Evolutionary conservation across 192 early-diverging fungal species (phyloP).

Genomic region (Coemansia umbellata): DNA sequence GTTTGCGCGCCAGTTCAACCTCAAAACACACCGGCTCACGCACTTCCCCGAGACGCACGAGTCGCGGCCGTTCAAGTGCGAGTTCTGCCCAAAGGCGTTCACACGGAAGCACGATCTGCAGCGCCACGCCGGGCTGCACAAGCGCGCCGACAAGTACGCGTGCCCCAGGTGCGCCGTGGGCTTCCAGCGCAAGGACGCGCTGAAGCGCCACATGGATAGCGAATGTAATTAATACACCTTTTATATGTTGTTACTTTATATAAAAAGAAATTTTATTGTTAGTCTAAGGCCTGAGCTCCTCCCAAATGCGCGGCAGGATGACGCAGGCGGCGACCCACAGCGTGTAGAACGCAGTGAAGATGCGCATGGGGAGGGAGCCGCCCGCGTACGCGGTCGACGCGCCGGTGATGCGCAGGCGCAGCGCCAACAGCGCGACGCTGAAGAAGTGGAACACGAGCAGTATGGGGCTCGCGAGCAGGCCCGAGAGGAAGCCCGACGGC

Average conservation of each 20-base stretch:
- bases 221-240: conserved; percentile 2
- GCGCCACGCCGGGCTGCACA: conserved; percentile 61
- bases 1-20: conserved; percentile 80
- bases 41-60: conserved; percentile 55
- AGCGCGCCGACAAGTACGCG: conserved; percentile 46
- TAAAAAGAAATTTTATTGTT: background rate
- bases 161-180: conserved; percentile 45
- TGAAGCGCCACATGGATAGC: conserved; percentile 34
- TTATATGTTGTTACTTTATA: background rate
- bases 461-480: conserved; percentile 67
- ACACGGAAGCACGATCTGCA: conserved; percentile 73
- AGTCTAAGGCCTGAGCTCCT: conserved; percentile 27
- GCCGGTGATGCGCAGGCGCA: conserved; percentile 21
- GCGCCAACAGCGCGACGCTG: conserved; percentile 68
- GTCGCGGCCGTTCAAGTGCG: conserved; percentile 58
- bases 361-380: conserved; percentile 11
- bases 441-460: conserved; percentile 90
- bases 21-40: conserved; percentile 70
- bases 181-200: conserved; percentile 51
- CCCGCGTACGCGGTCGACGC: conserved; percentile 16
- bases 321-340: conserved; percentile 52
- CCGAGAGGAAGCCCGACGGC: conserved; percentile 85
- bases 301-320: conserved; percentile 50
- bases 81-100: conserved; percentile 63
- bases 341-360: conserved; percentile 46